Conservation (phyloP, 2,329 filamentous ascomycete genomes). For the Daldinia sp. region DNA sequence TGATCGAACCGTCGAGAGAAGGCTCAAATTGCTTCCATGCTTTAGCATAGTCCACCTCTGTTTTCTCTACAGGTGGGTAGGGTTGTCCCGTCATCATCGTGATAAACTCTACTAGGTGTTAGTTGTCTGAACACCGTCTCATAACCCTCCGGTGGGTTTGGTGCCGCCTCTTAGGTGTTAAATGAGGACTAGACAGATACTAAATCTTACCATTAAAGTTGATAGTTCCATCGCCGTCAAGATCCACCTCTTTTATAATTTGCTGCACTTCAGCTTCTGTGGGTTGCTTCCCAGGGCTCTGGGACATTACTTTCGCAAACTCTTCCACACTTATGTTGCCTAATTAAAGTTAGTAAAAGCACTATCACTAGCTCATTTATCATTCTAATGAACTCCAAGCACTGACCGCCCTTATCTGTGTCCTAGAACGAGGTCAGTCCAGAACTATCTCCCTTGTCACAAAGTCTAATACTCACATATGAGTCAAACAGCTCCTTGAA, state of each 20-base stretch:
- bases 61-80: conserved; percentile 46
- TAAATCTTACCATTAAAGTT: conserved; percentile 54
- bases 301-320: conserved; percentile 55
- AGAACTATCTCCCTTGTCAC: background rate
- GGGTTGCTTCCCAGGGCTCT: conserved; percentile 49
- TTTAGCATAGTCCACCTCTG: conserved; percentile 49
- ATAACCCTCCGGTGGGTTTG: background rate
- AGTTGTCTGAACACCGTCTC: conserved; percentile 9
- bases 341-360: conserved; percentile 16
- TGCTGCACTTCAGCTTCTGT: conserved; percentile 54
- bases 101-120: conserved; percentile 53
- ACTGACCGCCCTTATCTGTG: conserved; percentile 49
- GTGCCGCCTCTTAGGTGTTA: background rate
- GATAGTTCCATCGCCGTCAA: conserved; percentile 56
- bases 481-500: conserved; percentile 51
- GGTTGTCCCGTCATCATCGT: conserved; percentile 58
- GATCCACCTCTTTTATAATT: conserved; percentile 56
- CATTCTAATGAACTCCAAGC: conserved; percentile 10
- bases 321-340: conserved; percentile 55
- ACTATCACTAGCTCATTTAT: background rate
- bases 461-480: conserved; percentile 40
- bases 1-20: conserved; percentile 52
- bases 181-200: background rate
- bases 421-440: conserved; percentile 38
- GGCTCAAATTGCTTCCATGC: conserved; percentile 55